These are phyloP conservation scores for Triticum monococcum DNA, from an alignment of 176 grass and related monocot genomes.

Conservation along the genomic window DNA sequence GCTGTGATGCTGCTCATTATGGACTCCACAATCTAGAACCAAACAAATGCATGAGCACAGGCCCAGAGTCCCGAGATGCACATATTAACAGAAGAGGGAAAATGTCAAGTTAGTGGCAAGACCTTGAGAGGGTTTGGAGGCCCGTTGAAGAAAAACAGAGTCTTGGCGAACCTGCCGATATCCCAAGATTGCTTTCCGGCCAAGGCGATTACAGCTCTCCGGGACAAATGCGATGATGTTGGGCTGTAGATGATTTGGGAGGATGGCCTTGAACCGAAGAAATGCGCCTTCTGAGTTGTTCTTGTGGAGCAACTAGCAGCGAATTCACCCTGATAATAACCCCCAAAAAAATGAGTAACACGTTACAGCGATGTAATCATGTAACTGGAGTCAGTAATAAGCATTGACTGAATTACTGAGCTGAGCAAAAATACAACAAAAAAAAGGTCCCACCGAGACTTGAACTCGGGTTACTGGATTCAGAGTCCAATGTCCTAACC, in stretches of 20 bases:
- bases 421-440: neutral
- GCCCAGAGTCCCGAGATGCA: neutral
- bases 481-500: slow-evolving; percentile 92
- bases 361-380: neutral
- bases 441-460: slow-evolving; percentile 61
- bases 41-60: neutral
- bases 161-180: slow-evolving; percentile 80
- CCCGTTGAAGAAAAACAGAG: slow-evolving; percentile 91
- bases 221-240: slow-evolving; percentile 30
- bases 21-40: slow-evolving; percentile 66
- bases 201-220: slow-evolving; percentile 51
- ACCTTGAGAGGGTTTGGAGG: slow-evolving; percentile 94
- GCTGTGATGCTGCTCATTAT: slow-evolving; percentile 67
- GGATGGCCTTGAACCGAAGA: slow-evolving; percentile 43
- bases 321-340: slow-evolving; percentile 45
- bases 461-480: slow-evolving; percentile 92
- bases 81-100: neutral
- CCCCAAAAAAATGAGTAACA: neutral
- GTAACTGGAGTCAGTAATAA: neutral
- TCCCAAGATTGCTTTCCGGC: slow-evolving; percentile 76
- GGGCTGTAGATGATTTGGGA: slow-evolving; percentile 38
- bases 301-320: slow-evolving; percentile 35
- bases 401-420: neutral
- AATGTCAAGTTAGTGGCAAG: neutral
- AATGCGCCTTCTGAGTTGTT: slow-evolving; percentile 35